These are phyloP conservation scores for Colletotrichum sp. DNA, from an alignment of 2,329 filamentous ascomycete species.

Conservation along the genomic window DNA sequence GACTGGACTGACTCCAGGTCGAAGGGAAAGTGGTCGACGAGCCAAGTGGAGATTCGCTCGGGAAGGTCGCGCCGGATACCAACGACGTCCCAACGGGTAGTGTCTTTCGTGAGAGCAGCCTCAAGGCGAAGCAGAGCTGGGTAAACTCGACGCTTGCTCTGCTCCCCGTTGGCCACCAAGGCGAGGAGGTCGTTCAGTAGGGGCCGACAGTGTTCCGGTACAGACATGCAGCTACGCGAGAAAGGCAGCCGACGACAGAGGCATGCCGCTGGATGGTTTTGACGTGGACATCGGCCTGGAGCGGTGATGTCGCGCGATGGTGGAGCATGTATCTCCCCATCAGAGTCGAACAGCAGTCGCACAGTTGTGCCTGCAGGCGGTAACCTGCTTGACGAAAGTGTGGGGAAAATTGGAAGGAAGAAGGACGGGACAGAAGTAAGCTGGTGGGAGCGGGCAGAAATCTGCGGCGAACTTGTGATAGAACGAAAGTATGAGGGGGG, in stretches of 20 bases:
- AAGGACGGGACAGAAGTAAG: not conserved
- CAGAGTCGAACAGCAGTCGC: no score
- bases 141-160: not conserved
- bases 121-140: not conserved
- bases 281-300: not conserved
- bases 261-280: not conserved
- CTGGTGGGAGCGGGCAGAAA: not conserved
- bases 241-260: not conserved
- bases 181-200: not conserved
- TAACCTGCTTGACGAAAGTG: no score
- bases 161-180: not conserved
- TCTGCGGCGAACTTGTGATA: not conserved
- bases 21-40: not conserved
- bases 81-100: not conserved
- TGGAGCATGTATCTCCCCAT: no score
- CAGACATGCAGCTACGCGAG: not conserved
- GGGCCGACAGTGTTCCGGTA: not conserved
- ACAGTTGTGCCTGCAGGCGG: no score
- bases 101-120: not conserved
- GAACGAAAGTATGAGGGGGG: not conserved
- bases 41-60: not conserved
- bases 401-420: no score
- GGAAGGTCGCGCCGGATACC: not conserved
- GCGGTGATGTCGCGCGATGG: not conserved
- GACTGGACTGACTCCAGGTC: not conserved